These are phyloP conservation scores for Solanum bulbocastanum DNA, from an alignment of 257 asterid genomes.

Conservation along the genomic window DNA sequence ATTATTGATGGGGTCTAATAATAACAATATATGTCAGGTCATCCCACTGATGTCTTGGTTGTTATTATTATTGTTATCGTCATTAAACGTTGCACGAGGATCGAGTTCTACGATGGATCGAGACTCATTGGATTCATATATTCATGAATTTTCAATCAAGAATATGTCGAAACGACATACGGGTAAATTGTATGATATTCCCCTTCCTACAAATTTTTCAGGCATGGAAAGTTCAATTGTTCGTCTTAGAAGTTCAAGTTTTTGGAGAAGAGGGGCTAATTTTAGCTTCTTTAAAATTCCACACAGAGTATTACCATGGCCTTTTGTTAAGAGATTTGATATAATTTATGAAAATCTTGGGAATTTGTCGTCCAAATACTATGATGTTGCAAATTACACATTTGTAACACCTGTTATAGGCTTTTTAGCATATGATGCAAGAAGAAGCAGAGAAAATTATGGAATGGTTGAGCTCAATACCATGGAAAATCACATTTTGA, in stretches of 20 bases:
- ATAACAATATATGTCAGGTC: conserved; percentile 3
- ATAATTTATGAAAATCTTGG: conserved; percentile 57
- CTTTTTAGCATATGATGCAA: conserved; percentile 40
- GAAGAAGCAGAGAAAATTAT: not conserved
- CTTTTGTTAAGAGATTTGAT: conserved; percentile 51
- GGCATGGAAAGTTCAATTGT: conserved; percentile 33
- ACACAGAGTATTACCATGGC: conserved; percentile 27
- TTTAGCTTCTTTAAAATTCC: conserved; percentile 40
- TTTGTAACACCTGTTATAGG: conserved; percentile 69
- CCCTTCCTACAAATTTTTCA: conserved; percentile 47
- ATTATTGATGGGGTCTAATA: conserved; percentile 48
- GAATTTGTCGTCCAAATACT: conserved; percentile 50
- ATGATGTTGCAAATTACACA: conserved; percentile 40
- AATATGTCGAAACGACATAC: conserved; percentile 21
- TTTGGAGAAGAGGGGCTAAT: conserved; percentile 44
- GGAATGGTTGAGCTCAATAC: conserved; percentile 20
- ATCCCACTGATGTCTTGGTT: conserved; percentile 13
- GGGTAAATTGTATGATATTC: conserved; percentile 38
- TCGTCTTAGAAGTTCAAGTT: conserved; percentile 35
- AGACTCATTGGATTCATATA: conserved; percentile 41
- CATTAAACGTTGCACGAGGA: conserved; percentile 12
- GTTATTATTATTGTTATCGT: not conserved
- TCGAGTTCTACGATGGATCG: conserved; percentile 8
- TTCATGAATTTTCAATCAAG: conserved; percentile 34
- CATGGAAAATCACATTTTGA: conserved; percentile 22